phyloP scores from a whole-genome alignment of 495 filamentous ascomycete species.

The Trypethelium eluteriae region DNA sequence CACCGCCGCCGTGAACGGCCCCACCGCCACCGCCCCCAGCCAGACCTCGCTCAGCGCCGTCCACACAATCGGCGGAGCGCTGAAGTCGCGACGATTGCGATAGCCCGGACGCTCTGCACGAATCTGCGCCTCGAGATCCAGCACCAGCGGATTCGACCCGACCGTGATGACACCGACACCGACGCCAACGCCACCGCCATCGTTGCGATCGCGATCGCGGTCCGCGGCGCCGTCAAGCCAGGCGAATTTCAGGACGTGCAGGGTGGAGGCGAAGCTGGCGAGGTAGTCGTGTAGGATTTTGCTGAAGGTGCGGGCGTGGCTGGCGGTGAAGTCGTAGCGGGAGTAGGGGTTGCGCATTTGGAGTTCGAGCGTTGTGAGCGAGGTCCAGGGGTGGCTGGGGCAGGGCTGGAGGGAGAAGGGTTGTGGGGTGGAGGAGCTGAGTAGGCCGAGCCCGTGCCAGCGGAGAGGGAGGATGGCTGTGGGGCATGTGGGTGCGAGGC shows the following conservation, averaged over 20 bases:
- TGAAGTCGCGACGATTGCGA: conserved; percentile 5
- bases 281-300: conserved; percentile 29
- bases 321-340: conserved; percentile 1
- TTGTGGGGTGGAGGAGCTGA: conserved; percentile 12
- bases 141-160: conserved; percentile 22
- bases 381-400: background rate
- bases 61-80: conserved; percentile 13
- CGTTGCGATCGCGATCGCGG: too few relatives aligned
- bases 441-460: conserved; percentile 23
- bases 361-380: conserved; percentile 19
- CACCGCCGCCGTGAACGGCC: background rate
- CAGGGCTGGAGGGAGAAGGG: too few relatives aligned
- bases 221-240: conserved; percentile 23
- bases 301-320: conserved; percentile 23
- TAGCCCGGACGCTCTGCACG: background rate
- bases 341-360: conserved; percentile 24
- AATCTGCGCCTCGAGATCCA: conserved; percentile 17
- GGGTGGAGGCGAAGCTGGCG: conserved; percentile 17
- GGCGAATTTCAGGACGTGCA: conserved; percentile 22
- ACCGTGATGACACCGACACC: background rate
- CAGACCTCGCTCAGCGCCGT: conserved; percentile 7
- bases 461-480: conserved; percentile 28
- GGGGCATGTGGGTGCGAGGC: conserved; percentile 23
- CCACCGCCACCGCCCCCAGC: background rate
- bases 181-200: too few relatives aligned